phyloP scores from a whole-genome alignment of 164 flowering plant species.

The Vitis riparia region DNA sequence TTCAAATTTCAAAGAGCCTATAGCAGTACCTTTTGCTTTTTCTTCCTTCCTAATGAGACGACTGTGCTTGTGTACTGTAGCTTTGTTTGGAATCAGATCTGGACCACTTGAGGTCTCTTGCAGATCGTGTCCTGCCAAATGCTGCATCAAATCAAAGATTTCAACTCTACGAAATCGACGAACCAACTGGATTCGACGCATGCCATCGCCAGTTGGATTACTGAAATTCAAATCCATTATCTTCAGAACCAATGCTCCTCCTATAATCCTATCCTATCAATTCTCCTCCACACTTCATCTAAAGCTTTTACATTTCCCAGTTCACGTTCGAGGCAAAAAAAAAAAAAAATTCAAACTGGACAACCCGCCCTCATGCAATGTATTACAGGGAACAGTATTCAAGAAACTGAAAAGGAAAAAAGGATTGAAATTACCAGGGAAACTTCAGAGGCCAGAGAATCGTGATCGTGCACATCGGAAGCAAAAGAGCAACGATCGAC shows the following conservation, averaged over 20 bases:
- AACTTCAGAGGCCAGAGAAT: conserved; percentile 50
- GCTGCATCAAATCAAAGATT: conserved; percentile 44
- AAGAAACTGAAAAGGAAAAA: too few relatives aligned
- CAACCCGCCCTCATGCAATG: background rate
- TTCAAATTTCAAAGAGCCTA: conserved; percentile 4
- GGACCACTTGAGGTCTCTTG: conserved; percentile 46
- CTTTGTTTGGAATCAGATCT: conserved; percentile 48
- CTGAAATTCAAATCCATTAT: background rate
- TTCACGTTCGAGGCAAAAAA: background rate
- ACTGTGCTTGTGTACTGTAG: conserved; percentile 18
- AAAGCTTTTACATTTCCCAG: background rate
- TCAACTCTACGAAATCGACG: conserved; percentile 6
- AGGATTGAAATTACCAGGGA: background rate
- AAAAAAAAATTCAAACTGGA: too few relatives aligned
- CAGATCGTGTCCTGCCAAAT: conserved; percentile 53
- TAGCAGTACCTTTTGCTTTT: conserved; percentile 43
- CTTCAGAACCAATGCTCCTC: too few relatives aligned
- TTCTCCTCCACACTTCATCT: too few relatives aligned
- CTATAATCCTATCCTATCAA: too few relatives aligned
- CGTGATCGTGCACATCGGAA: conserved; percentile 67
- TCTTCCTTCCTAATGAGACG: conserved; percentile 26
- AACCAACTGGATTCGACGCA: too few relatives aligned
- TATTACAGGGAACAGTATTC: background rate
- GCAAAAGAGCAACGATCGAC: conserved; percentile 80
- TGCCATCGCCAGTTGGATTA: background rate